Percentiles rank a stretch among this genome's conserved stretches.
phyloP scores from a whole-genome alignment of 176 grass and related monocot species.

The Eragrostis nindensis region DNA sequence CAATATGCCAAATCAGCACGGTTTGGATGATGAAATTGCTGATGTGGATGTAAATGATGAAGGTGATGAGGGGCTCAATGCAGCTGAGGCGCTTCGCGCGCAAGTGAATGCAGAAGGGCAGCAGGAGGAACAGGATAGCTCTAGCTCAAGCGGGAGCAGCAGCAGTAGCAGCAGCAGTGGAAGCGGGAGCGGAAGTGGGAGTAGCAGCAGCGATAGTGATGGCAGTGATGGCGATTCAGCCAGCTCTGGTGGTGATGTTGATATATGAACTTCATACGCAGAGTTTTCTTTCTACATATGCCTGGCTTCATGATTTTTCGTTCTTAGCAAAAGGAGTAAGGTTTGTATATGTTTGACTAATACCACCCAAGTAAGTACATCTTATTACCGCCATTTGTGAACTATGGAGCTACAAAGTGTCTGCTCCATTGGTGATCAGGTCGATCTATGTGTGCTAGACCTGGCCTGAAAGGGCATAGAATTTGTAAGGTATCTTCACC shows the following conservation, averaged over 20 bases:
- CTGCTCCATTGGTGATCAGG: background rate
- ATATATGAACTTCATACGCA: conserved; percentile 50
- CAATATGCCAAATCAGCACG: conserved; percentile 64
- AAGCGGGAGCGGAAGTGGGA: conserved; percentile 61
- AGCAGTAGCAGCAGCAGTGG: conserved; percentile 57
- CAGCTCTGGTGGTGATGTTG: conserved; percentile 62
- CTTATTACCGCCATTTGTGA: background rate
- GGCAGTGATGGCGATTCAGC: conserved; percentile 69
- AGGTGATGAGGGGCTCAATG: conserved; percentile 73
- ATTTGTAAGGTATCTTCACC: conserved; percentile 23
- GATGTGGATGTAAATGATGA: conserved; percentile 84
- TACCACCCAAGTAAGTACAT: conserved; percentile 1
- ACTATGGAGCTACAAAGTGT: background rate
- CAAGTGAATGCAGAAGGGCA: conserved; percentile 64
- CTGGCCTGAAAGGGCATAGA: conserved; percentile 9
- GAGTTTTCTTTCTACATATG: conserved; percentile 15
- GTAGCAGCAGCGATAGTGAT: conserved; percentile 67
- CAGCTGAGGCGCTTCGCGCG: conserved; percentile 73
- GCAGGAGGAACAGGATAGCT: conserved; percentile 51
- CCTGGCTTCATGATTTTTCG: conserved; percentile 24
- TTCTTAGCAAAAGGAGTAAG: conserved; percentile 17
- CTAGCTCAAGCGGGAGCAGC: conserved; percentile 63
- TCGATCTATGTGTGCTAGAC: background rate
- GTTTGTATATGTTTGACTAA: conserved; percentile 16
- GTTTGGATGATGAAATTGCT: conserved; percentile 84